Base-by-base conservation (phyloP, 495 filamentous ascomycete species). In the Hyaloscypha hepaticicola region DNA sequence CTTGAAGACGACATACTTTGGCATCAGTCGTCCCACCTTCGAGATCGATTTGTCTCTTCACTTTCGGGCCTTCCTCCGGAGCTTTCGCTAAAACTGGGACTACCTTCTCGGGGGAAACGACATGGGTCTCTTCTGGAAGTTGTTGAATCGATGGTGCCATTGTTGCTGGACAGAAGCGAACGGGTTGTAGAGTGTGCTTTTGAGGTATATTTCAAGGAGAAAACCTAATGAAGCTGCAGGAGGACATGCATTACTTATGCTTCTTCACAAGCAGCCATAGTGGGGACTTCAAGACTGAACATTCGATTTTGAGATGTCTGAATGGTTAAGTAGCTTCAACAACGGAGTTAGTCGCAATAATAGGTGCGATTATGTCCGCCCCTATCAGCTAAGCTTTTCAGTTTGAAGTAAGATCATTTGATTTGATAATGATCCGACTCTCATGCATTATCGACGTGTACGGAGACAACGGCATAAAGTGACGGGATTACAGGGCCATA, bases 11-110 rank as follows among this genome's bases (percentile, higher is more conserved):
- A 55, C 16, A n/a, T 58, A 68, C 61, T 25, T 29, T 68, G 19
- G 66, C 60, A 45, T 26, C 27, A 21, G 66, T 68, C 29, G 52
- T 64, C 3, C 65, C 65, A 33, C 60, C 65, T 53, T 67, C 65
- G 3, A 26, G 50, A 2, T 63, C 59, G 25, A 67, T 67, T 52
- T 49, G 51, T 53, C 60, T 55, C 27, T 55, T 56, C 26, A 63
- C 28, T 26, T 58, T 67, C 21, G 63, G 16, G 0, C 2, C 21
- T 27, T 51, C 63, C 16, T 53, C 50, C 11, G 22, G 21, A 19
- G 50, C 6, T 53, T 53, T 24, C 16, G 5, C 50, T 19, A 53
- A 9, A 27, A 27, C 19, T 0, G 21, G 21, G 11, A 53, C 50
- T 1, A 45, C 8, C 38, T 45, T 63, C 21, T 48, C 52, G 9